Evolutionary conservation across 371 early-diverging fungal genomes (phyloP).

Genomic region (Sporodiniella umbellata): DNA sequence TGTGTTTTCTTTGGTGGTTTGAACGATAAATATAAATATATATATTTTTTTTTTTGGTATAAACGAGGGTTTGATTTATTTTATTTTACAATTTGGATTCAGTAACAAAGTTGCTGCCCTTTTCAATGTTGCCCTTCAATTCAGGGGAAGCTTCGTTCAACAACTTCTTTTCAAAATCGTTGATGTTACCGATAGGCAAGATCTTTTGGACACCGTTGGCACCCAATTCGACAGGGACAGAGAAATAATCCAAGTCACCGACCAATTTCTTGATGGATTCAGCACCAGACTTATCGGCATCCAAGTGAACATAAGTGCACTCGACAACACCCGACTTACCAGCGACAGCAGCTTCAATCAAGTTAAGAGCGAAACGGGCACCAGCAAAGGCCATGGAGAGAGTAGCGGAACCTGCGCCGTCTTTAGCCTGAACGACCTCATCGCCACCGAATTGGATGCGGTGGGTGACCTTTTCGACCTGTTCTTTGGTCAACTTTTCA

Average conservation of each 20-base stretch:
- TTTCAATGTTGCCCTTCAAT: slow-evolving; percentile 77
- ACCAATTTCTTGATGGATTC: slow-evolving; percentile 52
- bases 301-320: slow-evolving; percentile 80
- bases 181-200: slow-evolving; percentile 64
- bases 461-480: slow-evolving; percentile 73
- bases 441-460: slow-evolving; percentile 95
- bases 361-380: slow-evolving; percentile 74
- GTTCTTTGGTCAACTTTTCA: slow-evolving; percentile 59
- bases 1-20: too few relatives aligned
- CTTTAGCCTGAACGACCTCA: slow-evolving; percentile 95
- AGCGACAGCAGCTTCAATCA: slow-evolving; percentile 66
- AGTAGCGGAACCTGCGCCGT: slow-evolving; percentile 79
- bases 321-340: slow-evolving; percentile 69
- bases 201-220: slow-evolving; percentile 71
- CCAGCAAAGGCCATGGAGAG: slow-evolving; percentile 92
- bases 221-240: slow-evolving; percentile 82
- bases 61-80: neutral
- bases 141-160: slow-evolving; percentile 69
- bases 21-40: too few relatives aligned
- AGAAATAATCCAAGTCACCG: slow-evolving; percentile 74
- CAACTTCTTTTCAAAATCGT: slow-evolving; percentile 69
- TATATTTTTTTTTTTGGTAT: too few relatives aligned
- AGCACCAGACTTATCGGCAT: slow-evolving; percentile 56
- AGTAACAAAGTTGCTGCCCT: slow-evolving; percentile 60
- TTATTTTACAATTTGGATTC: slow-evolving; percentile 33